These are phyloP conservation scores for Trichoderma arundinaceum DNA, from an alignment of 2,329 filamentous ascomycete species.

Conservation along the genomic window DNA sequence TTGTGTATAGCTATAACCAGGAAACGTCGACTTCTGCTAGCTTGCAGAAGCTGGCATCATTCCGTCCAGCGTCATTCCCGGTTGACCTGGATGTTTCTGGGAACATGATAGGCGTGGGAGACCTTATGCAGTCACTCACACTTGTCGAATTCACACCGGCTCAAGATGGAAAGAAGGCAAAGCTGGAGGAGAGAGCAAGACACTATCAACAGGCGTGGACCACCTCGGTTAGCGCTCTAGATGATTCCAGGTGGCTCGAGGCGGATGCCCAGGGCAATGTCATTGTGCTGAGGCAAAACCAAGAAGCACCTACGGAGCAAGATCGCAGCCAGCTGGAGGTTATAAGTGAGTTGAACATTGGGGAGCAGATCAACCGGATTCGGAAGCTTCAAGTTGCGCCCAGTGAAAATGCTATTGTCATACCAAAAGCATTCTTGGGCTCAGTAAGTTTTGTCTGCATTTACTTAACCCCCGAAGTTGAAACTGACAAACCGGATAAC, in stretches of 20 bases:
- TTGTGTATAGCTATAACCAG: slow-evolving; percentile 62
- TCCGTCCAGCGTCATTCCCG: slow-evolving; percentile 82
- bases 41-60: slow-evolving; percentile 74
- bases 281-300: slow-evolving; percentile 76
- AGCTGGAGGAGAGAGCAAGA: slow-evolving; percentile 74
- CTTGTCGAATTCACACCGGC: slow-evolving; percentile 73
- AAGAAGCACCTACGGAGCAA: slow-evolving; percentile 72
- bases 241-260: slow-evolving; percentile 76
- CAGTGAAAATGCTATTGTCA: slow-evolving; percentile 68
- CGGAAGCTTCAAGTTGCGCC: slow-evolving; percentile 72
- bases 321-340: slow-evolving; percentile 74
- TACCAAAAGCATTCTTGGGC: slow-evolving; percentile 84
- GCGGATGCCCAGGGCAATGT: slow-evolving; percentile 89
- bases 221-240: slow-evolving; percentile 76
- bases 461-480: background rate
- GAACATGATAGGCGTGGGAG: slow-evolving; percentile 80
- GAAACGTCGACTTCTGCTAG: slow-evolving; percentile 60
- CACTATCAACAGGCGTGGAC: slow-evolving; percentile 84
- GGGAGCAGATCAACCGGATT: slow-evolving; percentile 93
- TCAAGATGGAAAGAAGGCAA: slow-evolving; percentile 61
- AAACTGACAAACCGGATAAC: slow-evolving; percentile 4
- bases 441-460: slow-evolving; percentile 65
- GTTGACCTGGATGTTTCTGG: slow-evolving; percentile 78
- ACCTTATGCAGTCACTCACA: slow-evolving; percentile 91
- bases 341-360: slow-evolving; percentile 81